Conservation (phyloP, 148 eudicot species). For the Rhododendron mucronatum region DNA sequence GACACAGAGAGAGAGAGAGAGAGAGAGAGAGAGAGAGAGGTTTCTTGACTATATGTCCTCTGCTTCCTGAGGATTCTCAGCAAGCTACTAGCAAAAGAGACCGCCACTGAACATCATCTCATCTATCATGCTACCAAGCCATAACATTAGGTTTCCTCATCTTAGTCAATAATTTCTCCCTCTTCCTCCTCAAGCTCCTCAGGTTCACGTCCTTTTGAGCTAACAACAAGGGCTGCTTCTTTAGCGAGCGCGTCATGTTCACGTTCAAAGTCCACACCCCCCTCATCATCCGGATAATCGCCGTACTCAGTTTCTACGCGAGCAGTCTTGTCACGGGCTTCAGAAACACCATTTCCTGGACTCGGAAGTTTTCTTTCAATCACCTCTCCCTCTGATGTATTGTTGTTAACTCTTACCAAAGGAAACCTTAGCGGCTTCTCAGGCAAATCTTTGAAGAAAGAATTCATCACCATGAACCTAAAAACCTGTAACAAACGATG, state of each 20-base stretch:
- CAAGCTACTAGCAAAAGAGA: not conserved
- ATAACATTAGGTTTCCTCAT: not conserved
- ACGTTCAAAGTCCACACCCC: not conserved
- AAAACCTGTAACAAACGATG: constrained; percentile 63
- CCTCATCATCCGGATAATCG: constrained; percentile 7
- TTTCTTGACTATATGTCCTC: not conserved
- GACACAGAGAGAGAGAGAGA: not conserved
- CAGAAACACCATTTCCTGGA: constrained; percentile 3
- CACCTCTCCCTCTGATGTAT: constrained; percentile 16
- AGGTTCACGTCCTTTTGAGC: not conserved
- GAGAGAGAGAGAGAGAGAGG: not conserved
- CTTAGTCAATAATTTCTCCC: constrained; percentile 58
- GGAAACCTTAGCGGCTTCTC: constrained; percentile 60
- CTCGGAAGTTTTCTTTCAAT: constrained; percentile 17
- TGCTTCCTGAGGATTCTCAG: not conserved
- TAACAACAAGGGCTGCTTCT: not conserved
- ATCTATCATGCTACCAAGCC: not conserved
- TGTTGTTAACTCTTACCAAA: constrained; percentile 47
- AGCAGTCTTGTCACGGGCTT: not conserved
- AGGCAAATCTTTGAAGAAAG: constrained; percentile 64
- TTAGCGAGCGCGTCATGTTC: not conserved
- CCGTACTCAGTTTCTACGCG: constrained; percentile 8
- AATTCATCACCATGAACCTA: constrained; percentile 77
- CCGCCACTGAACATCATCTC: not conserved
- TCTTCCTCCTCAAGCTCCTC: constrained; percentile 36